These are phyloP conservation scores for Salvia rosmarinus DNA, from an alignment of 257 asterid genomes.

Conservation along the genomic window DNA sequence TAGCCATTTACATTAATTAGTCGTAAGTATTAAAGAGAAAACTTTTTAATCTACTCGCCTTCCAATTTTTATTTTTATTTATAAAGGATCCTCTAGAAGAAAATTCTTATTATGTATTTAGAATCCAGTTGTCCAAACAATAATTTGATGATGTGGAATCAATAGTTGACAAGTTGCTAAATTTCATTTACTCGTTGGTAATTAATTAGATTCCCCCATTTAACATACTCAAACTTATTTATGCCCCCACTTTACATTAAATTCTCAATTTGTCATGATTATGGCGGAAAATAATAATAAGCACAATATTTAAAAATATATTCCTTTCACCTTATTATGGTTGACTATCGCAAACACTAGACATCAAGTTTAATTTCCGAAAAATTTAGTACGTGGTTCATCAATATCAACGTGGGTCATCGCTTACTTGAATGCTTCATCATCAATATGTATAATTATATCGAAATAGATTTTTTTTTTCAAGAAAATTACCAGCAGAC, in stretches of 20 bases:
- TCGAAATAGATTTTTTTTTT: background rate
- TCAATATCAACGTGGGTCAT: conserved; percentile 41
- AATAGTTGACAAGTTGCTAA: conserved; percentile 28
- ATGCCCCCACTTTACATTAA: conserved; percentile 29
- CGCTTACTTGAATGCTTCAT: conserved; percentile 37
- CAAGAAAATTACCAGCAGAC: background rate
- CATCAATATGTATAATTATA: conserved; percentile 10
- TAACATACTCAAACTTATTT: conserved; percentile 27
- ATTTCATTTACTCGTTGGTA: background rate
- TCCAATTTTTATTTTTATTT: no score
- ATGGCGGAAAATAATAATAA: conserved; percentile 26
- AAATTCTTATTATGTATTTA: no score
- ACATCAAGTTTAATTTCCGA: conserved; percentile 27
- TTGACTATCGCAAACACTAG: conserved; percentile 29
- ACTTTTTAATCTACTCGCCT: background rate
- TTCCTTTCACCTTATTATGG: conserved; percentile 27
- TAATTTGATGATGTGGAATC: conserved; percentile 2
- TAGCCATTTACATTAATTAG: background rate
- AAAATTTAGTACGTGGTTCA: conserved; percentile 33
- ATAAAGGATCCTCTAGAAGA: no score
- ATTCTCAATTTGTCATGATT: conserved; percentile 38
- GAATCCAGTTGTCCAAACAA: background rate
- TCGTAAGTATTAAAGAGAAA: background rate
- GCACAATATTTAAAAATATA: background rate
- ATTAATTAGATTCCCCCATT: background rate